Evolutionary conservation across 495 filamentous ascomycete species (phyloP), one percentile per base, ranked within the genome.

Genomic region (Penicillium verhagenii): DNA sequence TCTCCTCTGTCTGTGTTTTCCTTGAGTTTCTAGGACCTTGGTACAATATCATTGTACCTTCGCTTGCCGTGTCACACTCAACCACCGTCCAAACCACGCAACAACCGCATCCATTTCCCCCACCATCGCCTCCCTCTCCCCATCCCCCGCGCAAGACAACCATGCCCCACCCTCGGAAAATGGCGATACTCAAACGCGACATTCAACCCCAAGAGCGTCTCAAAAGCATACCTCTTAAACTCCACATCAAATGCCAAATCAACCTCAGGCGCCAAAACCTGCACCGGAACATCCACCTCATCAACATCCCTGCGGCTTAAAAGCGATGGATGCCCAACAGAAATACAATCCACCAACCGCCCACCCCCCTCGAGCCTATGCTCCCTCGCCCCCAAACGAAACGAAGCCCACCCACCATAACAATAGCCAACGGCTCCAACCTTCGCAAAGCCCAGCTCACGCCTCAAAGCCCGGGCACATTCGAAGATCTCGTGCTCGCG

Each of bases 351-450:
- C n/a, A 88, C 73, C n/a, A 87, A 63, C 1, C 25, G 35, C 6
- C 55, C 24, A 8, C 10, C 29, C 7, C 9, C 29, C n/a, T n/a
- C n/a, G n/a, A n/a, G n/a, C n/a, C n/a, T n/a, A 38, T 71, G 70
- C 2, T 63, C 67, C 5, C 52, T 63, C 4, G 49, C 56, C 1
- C 60, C 60, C 10, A 63, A 26, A 18, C 60, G 60, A 44, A 63
- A 63, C 13, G 56, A 56, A 3, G 50, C 74, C 80, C 1, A 86
- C 69, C 33, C 75, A 64, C 60, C 80, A 79, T 21, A 73, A 71
- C 85, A 87, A 64, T 77, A 86, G 4, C 84, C 83, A 18, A 86
- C 65, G 2, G 82, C 82, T 7, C 72, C 83, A 29, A 85, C 54
- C 35, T 68, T 72, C 31, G 64, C 65, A 60, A 76, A 71, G 28